A percentile compares a stretch with the other conserved stretches of the same genome.
These are phyloP conservation scores for Capsella rubella DNA, from an alignment of 441 rosid species.

Conservation along the genomic window DNA sequence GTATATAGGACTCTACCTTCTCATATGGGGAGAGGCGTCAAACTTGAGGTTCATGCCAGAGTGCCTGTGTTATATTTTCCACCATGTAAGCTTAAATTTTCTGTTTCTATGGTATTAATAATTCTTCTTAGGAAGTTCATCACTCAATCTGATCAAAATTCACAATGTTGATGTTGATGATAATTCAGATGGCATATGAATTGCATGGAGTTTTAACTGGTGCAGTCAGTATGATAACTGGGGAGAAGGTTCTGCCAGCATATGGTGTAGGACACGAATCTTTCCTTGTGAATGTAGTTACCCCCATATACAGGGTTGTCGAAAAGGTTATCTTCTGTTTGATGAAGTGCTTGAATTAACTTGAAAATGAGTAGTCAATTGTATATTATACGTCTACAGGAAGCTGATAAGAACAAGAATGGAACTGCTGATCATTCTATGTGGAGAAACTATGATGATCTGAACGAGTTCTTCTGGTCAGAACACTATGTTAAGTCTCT, in stretches of 20 bases:
- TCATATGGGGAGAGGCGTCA: constrained; percentile 99
- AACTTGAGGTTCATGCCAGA: constrained; percentile 97
- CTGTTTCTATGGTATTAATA: constrained; percentile 19
- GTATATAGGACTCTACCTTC: constrained; percentile 92
- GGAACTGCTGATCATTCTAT: constrained; percentile 92
- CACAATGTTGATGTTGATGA: constrained; percentile 35
- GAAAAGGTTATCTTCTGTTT: constrained; percentile 54
- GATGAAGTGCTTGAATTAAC: constrained; percentile 12
- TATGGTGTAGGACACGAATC: constrained; percentile 75
- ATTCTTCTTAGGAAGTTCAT: constrained; percentile 18
- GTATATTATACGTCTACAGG: constrained; percentile 60
- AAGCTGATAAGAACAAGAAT: constrained; percentile 78
- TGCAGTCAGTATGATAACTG: constrained; percentile 62
- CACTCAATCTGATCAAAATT: constrained; percentile 14
- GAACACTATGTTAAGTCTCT: constrained; percentile 31
- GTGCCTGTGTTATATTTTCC: constrained; percentile 94
- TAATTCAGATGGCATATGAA: constrained; percentile 88
- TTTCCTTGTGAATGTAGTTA: constrained; percentile 79
- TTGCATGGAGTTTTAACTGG: constrained; percentile 76
- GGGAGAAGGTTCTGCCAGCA: constrained; percentile 69
- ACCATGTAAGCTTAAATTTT: constrained; percentile 71
- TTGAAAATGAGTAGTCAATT: constrained; percentile 33
- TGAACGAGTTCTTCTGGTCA: constrained; percentile 95
- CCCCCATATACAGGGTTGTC: constrained; percentile 83
- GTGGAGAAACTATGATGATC: constrained; percentile 99